Percentiles rank a stretch among this genome's conserved stretches.
Conservation (phyloP, 768 basidiomycete species). For the Suillus paluster region DNA sequence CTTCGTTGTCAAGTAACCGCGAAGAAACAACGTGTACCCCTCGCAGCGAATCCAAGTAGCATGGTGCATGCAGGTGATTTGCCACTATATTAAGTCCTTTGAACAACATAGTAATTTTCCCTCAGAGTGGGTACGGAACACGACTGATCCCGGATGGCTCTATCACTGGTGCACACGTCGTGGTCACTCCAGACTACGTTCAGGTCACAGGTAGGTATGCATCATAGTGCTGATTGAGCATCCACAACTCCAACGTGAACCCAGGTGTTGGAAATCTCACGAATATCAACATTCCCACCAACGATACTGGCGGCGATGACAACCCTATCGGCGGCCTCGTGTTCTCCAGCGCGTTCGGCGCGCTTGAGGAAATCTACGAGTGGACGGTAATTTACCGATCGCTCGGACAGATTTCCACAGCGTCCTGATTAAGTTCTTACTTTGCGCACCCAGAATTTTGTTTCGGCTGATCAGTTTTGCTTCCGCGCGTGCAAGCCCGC, state of each 20-base stretch:
- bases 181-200: slow-evolving; percentile 75
- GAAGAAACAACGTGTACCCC: slow-evolving; percentile 17
- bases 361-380: slow-evolving; percentile 61
- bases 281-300: slow-evolving; percentile 61
- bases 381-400: slow-evolving; percentile 61
- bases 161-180: slow-evolving; percentile 69
- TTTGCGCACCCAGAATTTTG: slow-evolving; percentile 53
- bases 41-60: slow-evolving; percentile 51
- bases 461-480: slow-evolving; percentile 66
- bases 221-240: slow-evolving; percentile 18
- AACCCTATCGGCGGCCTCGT: slow-evolving; percentile 71
- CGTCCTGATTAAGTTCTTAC: slow-evolving; percentile 9
- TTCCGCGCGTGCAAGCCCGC: slow-evolving; percentile 69
- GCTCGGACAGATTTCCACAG: slow-evolving; percentile 9
- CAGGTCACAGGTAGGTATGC: slow-evolving; percentile 60
- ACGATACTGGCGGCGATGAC: slow-evolving; percentile 63
- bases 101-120: background rate
- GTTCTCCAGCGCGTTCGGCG: slow-evolving; percentile 73
- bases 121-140: slow-evolving; percentile 60
- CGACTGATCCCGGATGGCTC: slow-evolving; percentile 74
- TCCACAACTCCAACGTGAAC: slow-evolving; percentile 20
- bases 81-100: background rate
- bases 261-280: slow-evolving; percentile 70
- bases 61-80: slow-evolving; percentile 52
- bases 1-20: slow-evolving; percentile 12